Conservation (phyloP, 352 stramenopile genomes). For the Phytophthora chlamydospora region DNA sequence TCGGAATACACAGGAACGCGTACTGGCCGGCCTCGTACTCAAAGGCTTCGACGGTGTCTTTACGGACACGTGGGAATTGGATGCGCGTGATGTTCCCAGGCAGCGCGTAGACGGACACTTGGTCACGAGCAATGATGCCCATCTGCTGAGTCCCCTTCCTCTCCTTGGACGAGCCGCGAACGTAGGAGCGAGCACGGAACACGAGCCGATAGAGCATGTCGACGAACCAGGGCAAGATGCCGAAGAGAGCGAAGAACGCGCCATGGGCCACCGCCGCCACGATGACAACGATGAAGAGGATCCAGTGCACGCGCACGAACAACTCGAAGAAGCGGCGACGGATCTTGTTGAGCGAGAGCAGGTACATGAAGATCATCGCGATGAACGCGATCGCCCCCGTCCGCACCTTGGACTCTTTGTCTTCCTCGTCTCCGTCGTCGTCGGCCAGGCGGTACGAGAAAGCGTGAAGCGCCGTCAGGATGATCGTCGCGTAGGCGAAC, state of each 20-base stretch:
- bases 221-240: constrained; percentile 35
- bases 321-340: constrained; percentile 53
- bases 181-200: constrained; percentile 25
- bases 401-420: constrained; percentile 8
- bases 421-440: constrained; percentile 18
- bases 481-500: constrained; percentile 39
- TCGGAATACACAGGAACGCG: constrained; percentile 75
- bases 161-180: not conserved
- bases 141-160: constrained; percentile 15
- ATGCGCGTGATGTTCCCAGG: constrained; percentile 36
- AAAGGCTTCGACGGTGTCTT: constrained; percentile 37
- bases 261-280: constrained; percentile 40
- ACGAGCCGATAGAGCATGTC: constrained; percentile 41
- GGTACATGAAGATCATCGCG: constrained; percentile 32
- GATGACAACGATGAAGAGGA: constrained; percentile 47
- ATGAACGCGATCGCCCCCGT: constrained; percentile 26
- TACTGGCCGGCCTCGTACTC: constrained; percentile 56
- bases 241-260: constrained; percentile 33
- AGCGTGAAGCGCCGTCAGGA: constrained; percentile 41
- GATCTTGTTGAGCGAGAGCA: constrained; percentile 41
- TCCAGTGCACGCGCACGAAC: constrained; percentile 47
- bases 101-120: constrained; percentile 17
- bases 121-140: constrained; percentile 25
- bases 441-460: constrained; percentile 39
- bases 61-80: constrained; percentile 36